Percentiles rank a stretch among this genome's conserved stretches.
phyloP scores from a whole-genome alignment of 495 filamentous ascomycete species.

The Letharia columbiana region DNA sequence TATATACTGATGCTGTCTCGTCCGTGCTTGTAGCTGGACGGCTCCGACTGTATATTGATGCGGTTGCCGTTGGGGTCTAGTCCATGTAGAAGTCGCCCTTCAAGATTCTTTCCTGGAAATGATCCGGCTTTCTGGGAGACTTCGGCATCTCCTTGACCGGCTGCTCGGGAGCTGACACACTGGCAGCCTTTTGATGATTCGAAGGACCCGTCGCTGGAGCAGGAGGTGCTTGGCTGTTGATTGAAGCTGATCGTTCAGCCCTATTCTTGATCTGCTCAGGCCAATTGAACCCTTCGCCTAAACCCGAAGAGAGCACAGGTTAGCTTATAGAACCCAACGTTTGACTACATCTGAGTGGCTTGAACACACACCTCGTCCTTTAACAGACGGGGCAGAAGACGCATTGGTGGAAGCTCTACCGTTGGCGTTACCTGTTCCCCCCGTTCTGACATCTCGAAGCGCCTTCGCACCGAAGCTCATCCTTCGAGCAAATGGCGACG shows the following conservation, averaged over 20 bases:
- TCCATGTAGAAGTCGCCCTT: constrained; percentile 99
- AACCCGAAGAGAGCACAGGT: constrained; percentile 45
- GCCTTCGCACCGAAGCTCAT: constrained; percentile 89
- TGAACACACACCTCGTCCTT: constrained; percentile 42
- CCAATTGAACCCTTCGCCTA: constrained; percentile 91
- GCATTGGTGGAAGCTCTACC: constrained; percentile 30
- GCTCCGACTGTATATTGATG: not conserved
- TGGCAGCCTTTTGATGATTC: constrained; percentile 47
- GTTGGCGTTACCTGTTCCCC: constrained; percentile 39
- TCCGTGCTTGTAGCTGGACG: not conserved
- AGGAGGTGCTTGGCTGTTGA: constrained; percentile 35
- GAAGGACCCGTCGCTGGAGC: constrained; percentile 27
- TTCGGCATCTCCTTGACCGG: constrained; percentile 61
- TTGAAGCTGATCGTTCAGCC: constrained; percentile 71
- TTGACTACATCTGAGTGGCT: constrained; percentile 26
- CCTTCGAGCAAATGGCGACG: constrained; percentile 71
- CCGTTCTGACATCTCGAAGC: constrained; percentile 56
- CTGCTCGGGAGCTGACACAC: constrained; percentile 58
- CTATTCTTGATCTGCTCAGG: constrained; percentile 84
- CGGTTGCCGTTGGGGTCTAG: constrained; percentile 32
- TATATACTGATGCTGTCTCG: not conserved
- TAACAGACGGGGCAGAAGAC: constrained; percentile 37
- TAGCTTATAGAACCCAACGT: constrained; percentile 32
- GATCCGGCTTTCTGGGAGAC: constrained; percentile 66
- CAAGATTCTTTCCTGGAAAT: constrained; percentile 90